Evolutionary conservation across 2,329 filamentous ascomycete genomes (phyloP).

Genomic region (Exophiala dermatitidis): DNA sequence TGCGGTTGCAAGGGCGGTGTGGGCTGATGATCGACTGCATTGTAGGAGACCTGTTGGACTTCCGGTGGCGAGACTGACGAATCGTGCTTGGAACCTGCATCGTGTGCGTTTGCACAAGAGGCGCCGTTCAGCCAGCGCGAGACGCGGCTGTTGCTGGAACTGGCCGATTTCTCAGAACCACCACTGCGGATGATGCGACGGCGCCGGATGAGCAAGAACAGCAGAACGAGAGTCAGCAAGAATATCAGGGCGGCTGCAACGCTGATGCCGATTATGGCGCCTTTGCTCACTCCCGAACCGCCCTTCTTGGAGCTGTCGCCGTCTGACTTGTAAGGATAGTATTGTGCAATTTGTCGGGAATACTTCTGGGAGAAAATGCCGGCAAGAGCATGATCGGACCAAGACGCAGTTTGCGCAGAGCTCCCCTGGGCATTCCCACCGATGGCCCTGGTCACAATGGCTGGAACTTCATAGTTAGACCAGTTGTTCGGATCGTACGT

Average conservation of each 20-base stretch:
- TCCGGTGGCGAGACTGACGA: conserved; percentile 8
- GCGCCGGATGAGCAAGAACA: conserved; percentile 48
- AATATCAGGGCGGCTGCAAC: conserved; percentile 55
- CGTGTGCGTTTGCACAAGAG: not conserved
- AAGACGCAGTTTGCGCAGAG: conserved; percentile 26
- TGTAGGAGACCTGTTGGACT: conserved; percentile 8
- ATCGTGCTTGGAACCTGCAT: conserved; percentile 3
- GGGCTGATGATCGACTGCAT: conserved; percentile 3
- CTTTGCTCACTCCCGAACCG: conserved; percentile 28
- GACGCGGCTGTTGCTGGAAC: conserved; percentile 18
- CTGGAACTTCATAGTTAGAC: conserved; percentile 31
- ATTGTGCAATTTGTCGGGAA: conserved; percentile 47
- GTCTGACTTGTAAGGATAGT: conserved; percentile 51
- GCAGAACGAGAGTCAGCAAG: conserved; percentile 46
- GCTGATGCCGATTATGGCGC: conserved; percentile 56
- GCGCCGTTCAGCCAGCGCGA: conserved; percentile 21
- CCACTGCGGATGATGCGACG: conserved; percentile 19
- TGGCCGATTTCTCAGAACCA: conserved; percentile 15
- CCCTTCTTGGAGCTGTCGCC: conserved; percentile 8
- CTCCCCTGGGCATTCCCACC: conserved; percentile 33
- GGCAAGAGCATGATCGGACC: conserved; percentile 38
- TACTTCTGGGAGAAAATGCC: conserved; percentile 52
- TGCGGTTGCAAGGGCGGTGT: conserved; percentile 11
- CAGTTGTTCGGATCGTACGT: conserved; percentile 30
- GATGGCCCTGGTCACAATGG: conserved; percentile 30